Percentiles rank a stretch among this genome's conserved stretches.
These are phyloP conservation scores for Amorphotheca resinae DNA, from an alignment of 495 filamentous ascomycete species.

Conservation along the genomic window DNA sequence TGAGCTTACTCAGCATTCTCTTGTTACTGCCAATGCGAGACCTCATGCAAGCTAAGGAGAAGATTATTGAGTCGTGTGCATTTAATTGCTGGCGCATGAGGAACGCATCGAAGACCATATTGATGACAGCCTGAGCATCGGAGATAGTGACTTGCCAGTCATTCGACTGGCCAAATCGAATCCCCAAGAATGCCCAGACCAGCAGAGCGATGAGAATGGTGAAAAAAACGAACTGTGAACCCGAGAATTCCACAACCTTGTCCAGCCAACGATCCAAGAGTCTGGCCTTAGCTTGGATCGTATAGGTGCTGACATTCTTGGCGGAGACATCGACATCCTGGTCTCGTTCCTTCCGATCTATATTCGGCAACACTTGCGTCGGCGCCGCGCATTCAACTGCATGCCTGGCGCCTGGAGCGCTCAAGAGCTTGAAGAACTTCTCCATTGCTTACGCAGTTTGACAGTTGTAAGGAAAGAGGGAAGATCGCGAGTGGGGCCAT, in stretches of 20 bases:
- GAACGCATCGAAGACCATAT: slow-evolving; percentile 29
- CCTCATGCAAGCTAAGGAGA: slow-evolving; percentile 19
- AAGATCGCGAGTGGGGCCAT: neutral
- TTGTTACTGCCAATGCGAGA: slow-evolving; percentile 24
- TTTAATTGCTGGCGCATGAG: slow-evolving; percentile 31
- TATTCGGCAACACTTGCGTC: slow-evolving; percentile 12
- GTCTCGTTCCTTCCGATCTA: slow-evolving; percentile 4
- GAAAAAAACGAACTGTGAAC: slow-evolving; percentile 22
- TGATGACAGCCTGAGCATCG: slow-evolving; percentile 27
- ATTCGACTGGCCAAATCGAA: slow-evolving; percentile 21
- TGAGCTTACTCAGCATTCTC: slow-evolving; percentile 23
- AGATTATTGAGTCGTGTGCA: slow-evolving; percentile 20
- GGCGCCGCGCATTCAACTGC: slow-evolving; percentile 18
- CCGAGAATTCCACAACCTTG: slow-evolving; percentile 19
- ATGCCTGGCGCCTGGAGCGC: slow-evolving; percentile 7
- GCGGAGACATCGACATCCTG: neutral
- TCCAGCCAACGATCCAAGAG: slow-evolving; percentile 27
- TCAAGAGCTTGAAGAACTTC: neutral
- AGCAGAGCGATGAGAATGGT: slow-evolving; percentile 21
- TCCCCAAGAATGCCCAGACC: slow-evolving; percentile 22
- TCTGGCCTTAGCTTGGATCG: slow-evolving; percentile 12
- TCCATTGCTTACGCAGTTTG: slow-evolving; percentile 2
- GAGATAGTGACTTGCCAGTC: slow-evolving; percentile 28
- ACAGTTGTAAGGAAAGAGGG: neutral
- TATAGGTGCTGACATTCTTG: slow-evolving; percentile 17